These are phyloP conservation scores for sorghum (Sorghum bicolor) DNA, from an alignment of 176 grass and related monocot species.

Conservation along the genomic window Sorghum_bicolor_NCBIv3 NC_012872.2:1169001-1169500, in stretches of 20 bases:
- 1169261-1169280: not conserved
- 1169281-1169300: conserved; percentile 29
- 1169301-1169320: conserved; percentile 4
- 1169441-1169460: conserved; percentile 22
- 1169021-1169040: conserved; percentile 14
- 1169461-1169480: not conserved
- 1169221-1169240: not conserved
- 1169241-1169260: not conserved
- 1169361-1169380: conserved; percentile 30
- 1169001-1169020: not conserved
- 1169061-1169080: not conserved
- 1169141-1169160: conserved; percentile 10
- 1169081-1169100: no score
- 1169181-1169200: not conserved
- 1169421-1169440: conserved; percentile 16
- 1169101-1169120: not conserved
- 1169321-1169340: not conserved
- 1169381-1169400: conserved; percentile 1
- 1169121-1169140: conserved; percentile 20
- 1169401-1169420: conserved; percentile 24
- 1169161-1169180: not conserved
- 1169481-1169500: not conserved
- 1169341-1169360: not conserved
- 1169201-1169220: not conserved
- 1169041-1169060: conserved; percentile 26